Percentiles rank a stretch among this genome's conserved stretches.
Evolutionary conservation across 495 filamentous ascomycete species (phyloP).

Genomic region (Aspergillus conjunctus): DNA sequence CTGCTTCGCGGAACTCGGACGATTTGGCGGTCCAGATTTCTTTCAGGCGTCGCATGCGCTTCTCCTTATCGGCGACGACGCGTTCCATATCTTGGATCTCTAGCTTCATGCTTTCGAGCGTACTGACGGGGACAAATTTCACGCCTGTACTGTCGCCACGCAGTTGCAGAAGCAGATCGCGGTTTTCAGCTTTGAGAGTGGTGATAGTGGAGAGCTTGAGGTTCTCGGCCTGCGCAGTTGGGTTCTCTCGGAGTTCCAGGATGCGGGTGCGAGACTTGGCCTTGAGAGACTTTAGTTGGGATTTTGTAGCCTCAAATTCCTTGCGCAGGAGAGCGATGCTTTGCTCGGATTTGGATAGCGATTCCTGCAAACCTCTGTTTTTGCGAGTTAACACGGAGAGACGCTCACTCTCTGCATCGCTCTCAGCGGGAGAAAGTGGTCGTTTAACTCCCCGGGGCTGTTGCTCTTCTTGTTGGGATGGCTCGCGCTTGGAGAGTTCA

Average conservation of each 20-base stretch:
- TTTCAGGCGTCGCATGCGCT: constrained; percentile 79
- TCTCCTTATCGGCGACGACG: constrained; percentile 80
- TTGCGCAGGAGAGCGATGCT: constrained; percentile 65
- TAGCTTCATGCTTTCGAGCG: constrained; percentile 70
- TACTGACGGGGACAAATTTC: constrained; percentile 70
- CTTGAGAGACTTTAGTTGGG: constrained; percentile 71
- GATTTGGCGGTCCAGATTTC: constrained; percentile 88
- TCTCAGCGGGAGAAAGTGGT: constrained; percentile 61
- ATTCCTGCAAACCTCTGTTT: constrained; percentile 81
- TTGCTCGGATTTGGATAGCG: constrained; percentile 66
- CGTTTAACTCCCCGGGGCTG: constrained; percentile 43
- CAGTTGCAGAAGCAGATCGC: constrained; percentile 77
- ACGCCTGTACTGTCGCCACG: constrained; percentile 47
- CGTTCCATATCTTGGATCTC: constrained; percentile 71
- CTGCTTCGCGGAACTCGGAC: constrained; percentile 89
- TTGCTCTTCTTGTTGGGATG: constrained; percentile 37
- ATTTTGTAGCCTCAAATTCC: constrained; percentile 70
- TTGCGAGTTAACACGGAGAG: constrained; percentile 82
- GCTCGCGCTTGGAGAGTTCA: constrained; percentile 68
- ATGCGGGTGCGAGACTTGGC: constrained; percentile 77
- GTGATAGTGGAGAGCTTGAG: constrained; percentile 77
- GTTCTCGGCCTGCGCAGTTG: constrained; percentile 78
- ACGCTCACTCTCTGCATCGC: constrained; percentile 71
- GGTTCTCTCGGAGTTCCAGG: constrained; percentile 85
- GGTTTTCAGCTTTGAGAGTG: constrained; percentile 80